Evolutionary conservation across 2,329 filamentous ascomycete genomes (phyloP), one percentile per base, ranked within the genome.

Genomic region (Albifimbria verrucaria): DNA sequence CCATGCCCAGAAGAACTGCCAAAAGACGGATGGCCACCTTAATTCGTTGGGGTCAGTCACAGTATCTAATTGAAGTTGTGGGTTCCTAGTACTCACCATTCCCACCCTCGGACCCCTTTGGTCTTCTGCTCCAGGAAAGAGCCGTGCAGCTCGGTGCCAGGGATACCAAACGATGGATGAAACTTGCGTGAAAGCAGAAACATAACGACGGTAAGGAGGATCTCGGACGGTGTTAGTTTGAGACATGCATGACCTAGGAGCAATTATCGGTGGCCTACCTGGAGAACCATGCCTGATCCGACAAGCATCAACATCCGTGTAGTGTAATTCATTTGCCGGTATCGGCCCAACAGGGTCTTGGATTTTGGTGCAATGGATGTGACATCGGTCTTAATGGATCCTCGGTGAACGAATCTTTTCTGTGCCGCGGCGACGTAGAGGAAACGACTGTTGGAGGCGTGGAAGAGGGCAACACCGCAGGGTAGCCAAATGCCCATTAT

Each of bases 401-500:
- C 45, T 15, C 48, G 43, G 9, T 57, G 45, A 17, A 60, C 51
- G 44, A 65, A 70, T 42, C 59, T 59, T 52, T 64, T 65, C 63
- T 86, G 82, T 17, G 75, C 68, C 57, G 74, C 76, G 50, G 82
- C 81, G 48, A 85, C 70, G 54, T 83, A 71, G 20, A 85, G 75
- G 52, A 87, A 81, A 49, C 81, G 79, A 55, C 72, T 77, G 64
- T 86, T 85, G 53, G 81, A 81, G 24, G 81, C 83, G 59, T 87
- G 83, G 62, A 87, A 87, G 2, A 88, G 71, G 17, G 82, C 84
- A 49, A 88, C 82, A 26, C 85, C 84, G 47, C 83, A 77, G 6
- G 85, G 85, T 7, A 88, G 70, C 63, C 81, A 84, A 44, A 82
- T 77, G 48, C 80, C 78, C 85, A 88, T 88, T 62, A 85, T 74